A percentile compares a stretch with the other conserved stretches of the same genome.
These are phyloP conservation scores for Wickerhamomyces chaumierensis DNA, from an alignment of 805 yeast species.

Conservation along the genomic window DNA sequence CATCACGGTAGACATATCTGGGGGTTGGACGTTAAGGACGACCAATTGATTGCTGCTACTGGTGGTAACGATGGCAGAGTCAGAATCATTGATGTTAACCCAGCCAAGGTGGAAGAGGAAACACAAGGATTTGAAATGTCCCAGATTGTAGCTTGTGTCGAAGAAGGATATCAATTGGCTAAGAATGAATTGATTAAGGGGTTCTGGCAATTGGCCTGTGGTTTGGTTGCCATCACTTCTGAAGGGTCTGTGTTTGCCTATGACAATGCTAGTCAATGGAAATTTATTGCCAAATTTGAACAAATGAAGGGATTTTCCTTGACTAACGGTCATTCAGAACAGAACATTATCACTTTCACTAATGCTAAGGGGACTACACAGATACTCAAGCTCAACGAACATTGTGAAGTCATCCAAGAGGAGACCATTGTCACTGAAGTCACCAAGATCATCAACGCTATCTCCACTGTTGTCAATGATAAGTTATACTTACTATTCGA, in stretches of 20 bases:
- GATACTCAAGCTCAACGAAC: conserved; percentile 28
- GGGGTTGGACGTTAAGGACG: conserved; percentile 53
- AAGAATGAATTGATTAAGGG: conserved; percentile 53
- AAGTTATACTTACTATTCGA: conserved; percentile 37
- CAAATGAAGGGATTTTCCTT: conserved; percentile 29
- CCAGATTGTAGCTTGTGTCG: conserved; percentile 23
- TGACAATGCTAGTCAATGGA: conserved; percentile 18
- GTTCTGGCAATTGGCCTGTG: conserved; percentile 35
- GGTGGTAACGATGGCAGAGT: conserved; percentile 93
- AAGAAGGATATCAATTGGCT: conserved; percentile 15
- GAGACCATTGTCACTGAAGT: conserved; percentile 18
- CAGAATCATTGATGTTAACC: conserved; percentile 44
- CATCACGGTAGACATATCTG: conserved; percentile 85
- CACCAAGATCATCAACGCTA: conserved; percentile 39
- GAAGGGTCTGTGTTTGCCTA: conserved; percentile 36
- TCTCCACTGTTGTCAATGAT: conserved; percentile 21
- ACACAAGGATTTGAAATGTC: conserved; percentile 18
- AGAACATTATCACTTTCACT: conserved; percentile 24
- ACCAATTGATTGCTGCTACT: conserved; percentile 46
- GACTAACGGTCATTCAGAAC: conserved; percentile 28
- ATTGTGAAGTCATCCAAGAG: conserved; percentile 21
- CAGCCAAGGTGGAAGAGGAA: conserved; percentile 22
- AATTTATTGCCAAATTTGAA: conserved; percentile 10
- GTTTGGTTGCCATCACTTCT: conserved; percentile 46
- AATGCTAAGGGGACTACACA: conserved; percentile 32